Base-by-base conservation (phyloP, 345 rosid species). In the Populus tremula region DNA sequence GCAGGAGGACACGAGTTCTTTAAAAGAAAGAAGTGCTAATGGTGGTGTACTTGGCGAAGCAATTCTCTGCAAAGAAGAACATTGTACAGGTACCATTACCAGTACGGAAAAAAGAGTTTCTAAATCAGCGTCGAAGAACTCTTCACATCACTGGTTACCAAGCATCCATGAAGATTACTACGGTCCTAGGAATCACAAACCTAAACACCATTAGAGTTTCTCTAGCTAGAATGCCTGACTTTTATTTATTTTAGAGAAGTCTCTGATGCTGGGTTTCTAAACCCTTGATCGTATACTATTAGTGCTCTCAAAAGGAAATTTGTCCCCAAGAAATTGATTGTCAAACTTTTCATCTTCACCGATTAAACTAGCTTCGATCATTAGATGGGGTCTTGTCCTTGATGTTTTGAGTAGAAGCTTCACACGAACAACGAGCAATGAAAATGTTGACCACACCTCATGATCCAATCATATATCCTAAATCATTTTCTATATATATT, bases 111-210 rank as follows among this genome's bases (percentile, higher is more conserved):
- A 71, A 75, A 70, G 31, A 38, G 69, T 75, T 71, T 35, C 75
- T 53, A 54, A 63, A 80, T 63, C 67, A 63, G 67, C 27, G 13
- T 39, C 79, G 59, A 80, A 64, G 79, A 76, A 76, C 76, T 50
- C 76, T 45, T 74, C 82, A 54, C 64, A 81, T 1, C 78, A 80
- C 65, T 71, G 70, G 71, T 70, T 86, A 70, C 93, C 91, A 65
- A 83, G 76, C 84, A 79, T 90, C 72, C 91, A 92, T 27, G 91
- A 90, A 86, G 91, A 92, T 81, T 89, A 90, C 70, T 76, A 74
- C 78, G 91, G 93, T 69, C 91, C 94, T 79, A 87, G 89, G 74
- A 76, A 72, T 23, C 93, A 90, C 84, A 85, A 45, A 70, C 78
- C 78, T 69, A 80, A 49, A 43, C 82, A 80, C 75, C 82, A 80